Conservation (phyloP, 1,284 basidiomycete genomes). For the Macrocybe sp. region DNA sequence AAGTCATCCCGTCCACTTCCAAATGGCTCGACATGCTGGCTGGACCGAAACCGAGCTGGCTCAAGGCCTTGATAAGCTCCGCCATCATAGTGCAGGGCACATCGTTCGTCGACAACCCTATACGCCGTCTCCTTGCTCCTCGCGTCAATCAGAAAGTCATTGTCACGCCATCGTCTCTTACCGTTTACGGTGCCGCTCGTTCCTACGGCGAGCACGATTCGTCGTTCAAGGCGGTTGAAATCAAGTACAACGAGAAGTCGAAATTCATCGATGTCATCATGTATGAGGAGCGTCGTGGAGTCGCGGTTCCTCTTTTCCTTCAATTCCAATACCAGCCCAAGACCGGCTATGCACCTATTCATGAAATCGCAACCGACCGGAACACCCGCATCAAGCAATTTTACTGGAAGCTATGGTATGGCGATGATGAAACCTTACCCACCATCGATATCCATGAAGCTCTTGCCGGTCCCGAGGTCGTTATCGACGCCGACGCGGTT, state of each 20-base stretch:
- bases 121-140: slow-evolving; percentile 84
- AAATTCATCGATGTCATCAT: slow-evolving; percentile 72
- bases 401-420: slow-evolving; percentile 97
- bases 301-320: slow-evolving; percentile 77
- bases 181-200: slow-evolving; percentile 74
- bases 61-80: slow-evolving; percentile 81
- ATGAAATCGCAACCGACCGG: slow-evolving; percentile 82
- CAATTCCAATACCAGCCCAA: slow-evolving; percentile 87
- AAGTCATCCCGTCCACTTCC: slow-evolving; percentile 50
- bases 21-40: slow-evolving; percentile 87
- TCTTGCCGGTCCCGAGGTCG: slow-evolving; percentile 82
- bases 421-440: slow-evolving; percentile 74
- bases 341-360: slow-evolving; percentile 89
- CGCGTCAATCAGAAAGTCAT: slow-evolving; percentile 76
- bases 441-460: slow-evolving; percentile 71
- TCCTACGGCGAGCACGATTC: slow-evolving; percentile 73
- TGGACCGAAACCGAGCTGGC: slow-evolving; percentile 80
- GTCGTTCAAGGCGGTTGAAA: slow-evolving; percentile 82
- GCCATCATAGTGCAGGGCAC: slow-evolving; percentile 82
- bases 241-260: slow-evolving; percentile 53
- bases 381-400: slow-evolving; percentile 94
- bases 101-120: slow-evolving; percentile 85
- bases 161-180: slow-evolving; percentile 56
- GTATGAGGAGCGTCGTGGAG: slow-evolving; percentile 79
- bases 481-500: slow-evolving; percentile 71